phyloP scores from a whole-genome alignment of 2,329 filamentous ascomycete species.

The Fusarium napiforme region DNA sequence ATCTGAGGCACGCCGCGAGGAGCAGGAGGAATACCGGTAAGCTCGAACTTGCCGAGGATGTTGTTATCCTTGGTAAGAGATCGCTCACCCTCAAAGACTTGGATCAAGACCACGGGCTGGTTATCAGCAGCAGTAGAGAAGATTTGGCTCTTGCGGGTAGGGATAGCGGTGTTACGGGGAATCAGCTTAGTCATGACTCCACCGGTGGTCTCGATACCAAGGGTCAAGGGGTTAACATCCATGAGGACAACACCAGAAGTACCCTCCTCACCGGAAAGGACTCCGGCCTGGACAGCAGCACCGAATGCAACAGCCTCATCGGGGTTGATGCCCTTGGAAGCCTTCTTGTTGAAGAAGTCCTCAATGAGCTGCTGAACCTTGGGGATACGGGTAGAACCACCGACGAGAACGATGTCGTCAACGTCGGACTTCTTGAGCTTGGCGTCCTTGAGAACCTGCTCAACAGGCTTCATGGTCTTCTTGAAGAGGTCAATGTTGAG shows the following conservation, averaged over 20 bases:
- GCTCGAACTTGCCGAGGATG: slow-evolving; percentile 96
- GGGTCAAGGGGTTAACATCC: slow-evolving; percentile 96
- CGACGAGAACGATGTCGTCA: slow-evolving; percentile 96
- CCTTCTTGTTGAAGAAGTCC: slow-evolving; percentile 97
- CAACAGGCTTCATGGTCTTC: slow-evolving; percentile 98
- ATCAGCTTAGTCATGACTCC: slow-evolving; percentile 99
- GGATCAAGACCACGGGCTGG: slow-evolving; percentile 94
- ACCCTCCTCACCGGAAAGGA: slow-evolving; percentile 88
- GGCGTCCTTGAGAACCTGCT: slow-evolving; percentile 98
- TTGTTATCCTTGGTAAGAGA: slow-evolving; percentile 98
- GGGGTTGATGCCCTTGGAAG: slow-evolving; percentile 99
- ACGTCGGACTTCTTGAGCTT: slow-evolving; percentile 97
- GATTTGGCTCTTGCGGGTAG: slow-evolving; percentile 96
- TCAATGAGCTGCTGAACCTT: slow-evolving; percentile 96
- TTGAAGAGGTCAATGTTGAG: slow-evolving; percentile 99
- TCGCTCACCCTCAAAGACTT: slow-evolving; percentile 95
- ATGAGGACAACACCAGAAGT: slow-evolving; percentile 87
- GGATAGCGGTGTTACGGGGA: slow-evolving; percentile 92
- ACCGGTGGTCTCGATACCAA: slow-evolving; percentile 97
- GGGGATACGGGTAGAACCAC: slow-evolving; percentile 98
- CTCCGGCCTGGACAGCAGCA: slow-evolving; percentile 96
- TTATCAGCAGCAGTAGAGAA: slow-evolving; percentile 98
- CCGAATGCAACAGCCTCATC: slow-evolving; percentile 99
- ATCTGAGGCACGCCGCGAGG: slow-evolving; percentile 98
- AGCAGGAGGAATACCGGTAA: slow-evolving; percentile 93